Conservation (phyloP, 805 yeast species). For the Saturnispora dispora region DNA sequence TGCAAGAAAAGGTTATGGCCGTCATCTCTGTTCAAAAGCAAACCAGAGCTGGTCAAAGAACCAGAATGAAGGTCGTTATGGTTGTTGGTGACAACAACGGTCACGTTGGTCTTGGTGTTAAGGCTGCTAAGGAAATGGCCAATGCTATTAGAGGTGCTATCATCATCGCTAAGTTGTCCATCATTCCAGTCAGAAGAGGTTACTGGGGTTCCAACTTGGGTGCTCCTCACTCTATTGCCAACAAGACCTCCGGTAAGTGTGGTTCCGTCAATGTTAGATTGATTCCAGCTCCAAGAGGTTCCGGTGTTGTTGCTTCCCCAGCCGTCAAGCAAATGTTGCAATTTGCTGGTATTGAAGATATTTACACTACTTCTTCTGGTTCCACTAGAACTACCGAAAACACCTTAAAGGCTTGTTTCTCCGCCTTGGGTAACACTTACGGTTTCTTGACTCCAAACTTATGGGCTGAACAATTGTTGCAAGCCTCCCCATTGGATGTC, state of each 20-base stretch:
- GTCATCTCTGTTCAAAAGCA: slow-evolving; percentile 99
- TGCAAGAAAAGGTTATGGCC: slow-evolving; percentile 99
- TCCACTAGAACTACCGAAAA: slow-evolving; percentile 99
- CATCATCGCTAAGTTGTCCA: slow-evolving; percentile 96
- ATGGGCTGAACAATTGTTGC: slow-evolving; percentile 82
- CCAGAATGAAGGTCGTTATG: slow-evolving; percentile 99
- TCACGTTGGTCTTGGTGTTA: slow-evolving; percentile 99
- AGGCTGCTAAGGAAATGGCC: slow-evolving; percentile 99
- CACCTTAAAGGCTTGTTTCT: slow-evolving; percentile 99
- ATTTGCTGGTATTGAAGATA: slow-evolving; percentile 99
- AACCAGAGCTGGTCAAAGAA: slow-evolving; percentile 99
- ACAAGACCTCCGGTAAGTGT: slow-evolving; percentile 99
- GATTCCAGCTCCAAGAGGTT: slow-evolving; percentile 99
- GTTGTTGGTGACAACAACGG: slow-evolving; percentile 99
- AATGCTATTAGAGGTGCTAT: slow-evolving; percentile 99
- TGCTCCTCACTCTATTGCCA: slow-evolving; percentile 97
- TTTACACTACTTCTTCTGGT: slow-evolving; percentile 97
- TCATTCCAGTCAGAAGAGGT: slow-evolving; percentile 99
- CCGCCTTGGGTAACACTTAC: slow-evolving; percentile 99
- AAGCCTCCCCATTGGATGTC: slow-evolving; percentile 89
- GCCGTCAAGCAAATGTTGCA: slow-evolving; percentile 98
- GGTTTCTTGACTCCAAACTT: slow-evolving; percentile 99
- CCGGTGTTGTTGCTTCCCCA: slow-evolving; percentile 99
- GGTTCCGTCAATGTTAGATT: slow-evolving; percentile 98
- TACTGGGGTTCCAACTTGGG: slow-evolving; percentile 99